Percentiles rank a stretch among this genome's conserved stretches.
Evolutionary conservation across 2,329 filamentous ascomycete genomes (phyloP).

Genomic region (Diplodia seriata): DNA sequence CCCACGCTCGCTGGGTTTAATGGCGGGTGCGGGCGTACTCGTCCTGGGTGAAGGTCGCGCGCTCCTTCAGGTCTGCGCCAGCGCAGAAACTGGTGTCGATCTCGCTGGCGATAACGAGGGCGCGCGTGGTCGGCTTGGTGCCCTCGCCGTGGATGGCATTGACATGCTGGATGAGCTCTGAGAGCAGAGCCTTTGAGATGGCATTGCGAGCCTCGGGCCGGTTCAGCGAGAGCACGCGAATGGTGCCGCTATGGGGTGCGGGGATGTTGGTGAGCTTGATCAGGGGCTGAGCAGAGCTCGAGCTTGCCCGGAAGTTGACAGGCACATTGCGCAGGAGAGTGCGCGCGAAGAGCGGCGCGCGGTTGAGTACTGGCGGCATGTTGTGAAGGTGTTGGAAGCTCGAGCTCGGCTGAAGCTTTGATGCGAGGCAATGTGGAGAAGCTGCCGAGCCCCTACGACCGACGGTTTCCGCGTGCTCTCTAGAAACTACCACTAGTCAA

Average conservation of each 20-base stretch:
- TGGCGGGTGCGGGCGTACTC: constrained; percentile 65
- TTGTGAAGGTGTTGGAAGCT: constrained; percentile 19
- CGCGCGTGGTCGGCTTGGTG: constrained; percentile 70
- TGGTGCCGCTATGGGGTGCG: constrained; percentile 79
- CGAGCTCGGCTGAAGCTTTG: constrained; percentile 19
- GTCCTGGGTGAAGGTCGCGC: constrained; percentile 74
- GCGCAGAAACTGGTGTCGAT: constrained; percentile 91
- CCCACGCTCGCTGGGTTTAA: constrained; percentile 28
- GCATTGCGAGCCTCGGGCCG: constrained; percentile 86
- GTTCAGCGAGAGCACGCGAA: constrained; percentile 88
- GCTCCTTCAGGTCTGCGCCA: constrained; percentile 92
- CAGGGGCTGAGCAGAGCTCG: constrained; percentile 50
- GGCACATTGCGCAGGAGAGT: constrained; percentile 17
- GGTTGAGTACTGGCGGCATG: constrained; percentile 27
- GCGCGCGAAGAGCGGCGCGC: constrained; percentile 19
- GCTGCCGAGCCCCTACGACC: constrained; percentile 15
- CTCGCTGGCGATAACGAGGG: constrained; percentile 82
- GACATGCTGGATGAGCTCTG: constrained; percentile 74
- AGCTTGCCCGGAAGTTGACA: constrained; percentile 21
- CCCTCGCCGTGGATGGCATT: constrained; percentile 70
- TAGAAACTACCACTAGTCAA: not conserved
- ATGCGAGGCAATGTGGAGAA: constrained; percentile 17
- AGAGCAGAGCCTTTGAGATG: constrained; percentile 79
- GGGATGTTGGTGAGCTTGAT: constrained; percentile 77
- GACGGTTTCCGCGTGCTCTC: constrained; percentile 6